Conservation (phyloP, 1,139 yeast species). For the Blastobotrys arbuscula region DNA sequence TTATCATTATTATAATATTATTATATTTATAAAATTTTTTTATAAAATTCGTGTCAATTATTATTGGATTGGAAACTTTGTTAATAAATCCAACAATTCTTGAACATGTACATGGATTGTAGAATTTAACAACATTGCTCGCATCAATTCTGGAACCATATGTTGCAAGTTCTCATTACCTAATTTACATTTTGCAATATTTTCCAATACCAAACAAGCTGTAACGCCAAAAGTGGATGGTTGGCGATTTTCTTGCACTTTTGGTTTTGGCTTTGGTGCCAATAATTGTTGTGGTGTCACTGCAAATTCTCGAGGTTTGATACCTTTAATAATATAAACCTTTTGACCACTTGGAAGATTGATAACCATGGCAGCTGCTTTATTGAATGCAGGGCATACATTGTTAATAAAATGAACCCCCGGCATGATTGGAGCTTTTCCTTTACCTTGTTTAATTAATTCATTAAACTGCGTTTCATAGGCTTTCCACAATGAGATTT, state of each 20-base stretch:
- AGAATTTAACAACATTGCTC: conserved; percentile 26
- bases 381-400: conserved; percentile 85
- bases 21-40: background rate
- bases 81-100: conserved; percentile 19
- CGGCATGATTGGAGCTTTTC: conserved; percentile 58
- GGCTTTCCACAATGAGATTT: conserved; percentile 91
- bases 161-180: conserved; percentile 31
- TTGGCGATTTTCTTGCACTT: conserved; percentile 4
- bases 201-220: conserved; percentile 36
- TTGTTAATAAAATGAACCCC: conserved; percentile 96
- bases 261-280: conserved; percentile 14
- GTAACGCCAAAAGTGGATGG: conserved; percentile 34
- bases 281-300: conserved; percentile 36
- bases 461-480: conserved; percentile 78
- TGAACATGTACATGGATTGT: conserved; percentile 23
- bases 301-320: conserved; percentile 56
- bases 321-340: conserved; percentile 87
- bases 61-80: background rate
- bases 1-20: background rate
- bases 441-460: conserved; percentile 40
- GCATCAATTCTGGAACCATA: conserved; percentile 21
- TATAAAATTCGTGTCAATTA: background rate
- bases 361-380: conserved; percentile 90
- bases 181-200: conserved; percentile 32
- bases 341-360: conserved; percentile 52